phyloP scores from a whole-genome alignment of 495 filamentous ascomycete genomes.

The Sordaria brevicollis region DNA sequence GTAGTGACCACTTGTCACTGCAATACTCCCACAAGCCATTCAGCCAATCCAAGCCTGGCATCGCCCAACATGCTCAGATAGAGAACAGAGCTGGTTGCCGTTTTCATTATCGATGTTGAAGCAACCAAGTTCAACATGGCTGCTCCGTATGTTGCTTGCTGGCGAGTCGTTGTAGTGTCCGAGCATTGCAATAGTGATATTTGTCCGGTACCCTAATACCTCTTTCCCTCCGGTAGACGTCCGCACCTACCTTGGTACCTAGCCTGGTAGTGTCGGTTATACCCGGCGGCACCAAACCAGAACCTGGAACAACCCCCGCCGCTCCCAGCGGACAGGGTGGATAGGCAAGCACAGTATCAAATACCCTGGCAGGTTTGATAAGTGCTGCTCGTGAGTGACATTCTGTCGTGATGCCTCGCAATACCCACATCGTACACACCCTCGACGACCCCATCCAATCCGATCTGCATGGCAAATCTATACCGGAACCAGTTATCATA shows the following conservation, averaged over 20 bases:
- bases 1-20: background rate
- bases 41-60: background rate
- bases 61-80: background rate
- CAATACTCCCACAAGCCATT: background rate
- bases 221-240: no score
- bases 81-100: background rate
- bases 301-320: no score
- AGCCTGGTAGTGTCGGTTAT: background rate
- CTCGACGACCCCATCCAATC: background rate
- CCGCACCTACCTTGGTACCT: background rate
- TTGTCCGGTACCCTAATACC: no score
- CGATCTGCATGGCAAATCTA: background rate
- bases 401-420: background rate
- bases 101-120: background rate
- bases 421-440: no score
- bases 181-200: background rate
- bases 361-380: no score
- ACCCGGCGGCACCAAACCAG: background rate
- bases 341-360: background rate
- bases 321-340: background rate
- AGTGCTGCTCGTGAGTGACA: background rate
- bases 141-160: background rate
- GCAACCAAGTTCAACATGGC: background rate
- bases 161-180: background rate
- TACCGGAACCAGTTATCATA: background rate